Evolutionary conservation across 495 filamentous ascomycete genomes (phyloP), one percentile per base, ranked within the genome.

Genomic region (Penicillium soppii): DNA sequence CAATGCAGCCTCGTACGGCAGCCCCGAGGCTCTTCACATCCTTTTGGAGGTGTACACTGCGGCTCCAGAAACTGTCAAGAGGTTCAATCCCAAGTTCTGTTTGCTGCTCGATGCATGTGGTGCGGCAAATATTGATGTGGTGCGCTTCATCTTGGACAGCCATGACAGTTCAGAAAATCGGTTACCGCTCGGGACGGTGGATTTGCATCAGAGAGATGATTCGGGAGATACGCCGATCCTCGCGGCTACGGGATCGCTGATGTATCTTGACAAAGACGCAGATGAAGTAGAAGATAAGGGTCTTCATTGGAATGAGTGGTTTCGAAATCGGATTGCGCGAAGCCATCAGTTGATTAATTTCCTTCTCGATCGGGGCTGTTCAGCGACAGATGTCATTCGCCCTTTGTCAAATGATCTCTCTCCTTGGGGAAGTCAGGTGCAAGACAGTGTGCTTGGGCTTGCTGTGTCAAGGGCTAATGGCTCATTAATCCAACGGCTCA

Each of bases 131-230:
- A 40, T 40, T 40, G 19, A 40, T 40, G 37, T 40, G 0, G 37
- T 40, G 20, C 37, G 37, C 1, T 40, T 40, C 37, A 40, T 40
- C 19, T 40, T 40, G 37, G 37, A 40, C 19, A 10, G 37, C 37
- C 37, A 40, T 40, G 37, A 40, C 20, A 1, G 1, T 40, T 19
- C 37, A 19, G 37, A 40, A 19, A 40, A 40, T 40, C 20, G 0
- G 3, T 40, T 40, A 40, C 37, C 37, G 37, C 37, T 40, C 19
- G 37, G 37, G 5, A 12, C 37, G 37, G 20, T 40, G 37, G 37
- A 40, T 23, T 40, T 40, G 17, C 37, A 22, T 40, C 37, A 40
- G 37, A 40, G 37, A 40, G 37, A 40, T 40, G 37, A 40, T 19
- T 40, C 19, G 5, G 37, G 37, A 40, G 37, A 40, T 40, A 40